phyloP scores from a whole-genome alignment of 306 rosid genomes.

The Lotus japonicus region DNA sequence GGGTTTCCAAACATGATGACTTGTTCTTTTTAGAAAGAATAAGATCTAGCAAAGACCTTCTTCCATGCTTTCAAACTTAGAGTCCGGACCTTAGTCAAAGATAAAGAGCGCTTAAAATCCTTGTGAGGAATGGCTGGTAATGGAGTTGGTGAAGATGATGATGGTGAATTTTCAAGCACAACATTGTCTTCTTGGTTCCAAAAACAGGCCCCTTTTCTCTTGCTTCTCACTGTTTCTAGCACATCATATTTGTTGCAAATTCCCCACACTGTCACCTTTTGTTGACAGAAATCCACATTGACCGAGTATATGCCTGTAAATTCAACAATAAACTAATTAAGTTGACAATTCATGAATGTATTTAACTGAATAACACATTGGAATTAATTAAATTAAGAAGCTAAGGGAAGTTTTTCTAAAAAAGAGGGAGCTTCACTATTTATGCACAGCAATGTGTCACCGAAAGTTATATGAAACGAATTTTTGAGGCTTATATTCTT shows the following conservation, averaged over 20 bases:
- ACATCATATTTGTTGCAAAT: conserved; percentile 85
- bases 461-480: conserved; percentile 14
- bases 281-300: conserved; percentile 59
- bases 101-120: conserved; percentile 34
- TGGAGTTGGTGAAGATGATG: conserved; percentile 21
- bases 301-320: conserved; percentile 78
- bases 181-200: conserved; percentile 63
- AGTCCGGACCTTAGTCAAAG: conserved; percentile 60
- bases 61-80: conserved; percentile 72
- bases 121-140: conserved; percentile 20
- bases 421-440: not conserved
- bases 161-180: conserved; percentile 22
- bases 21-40: conserved; percentile 39
- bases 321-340: not conserved
- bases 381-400: not conserved
- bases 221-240: conserved; percentile 49
- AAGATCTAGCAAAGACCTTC: conserved; percentile 53
- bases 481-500: conserved; percentile 1
- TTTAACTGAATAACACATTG: not conserved
- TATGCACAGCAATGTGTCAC: conserved; percentile 13
- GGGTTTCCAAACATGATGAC: too few species aligned
- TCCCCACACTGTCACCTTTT: conserved; percentile 90
- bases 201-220: conserved; percentile 78
- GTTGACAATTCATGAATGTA: not conserved
- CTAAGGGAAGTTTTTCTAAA: not conserved